Evolutionary conservation across 176 grass and related monocot species (phyloP).

Genomic region (Oryza officinalis): DNA sequence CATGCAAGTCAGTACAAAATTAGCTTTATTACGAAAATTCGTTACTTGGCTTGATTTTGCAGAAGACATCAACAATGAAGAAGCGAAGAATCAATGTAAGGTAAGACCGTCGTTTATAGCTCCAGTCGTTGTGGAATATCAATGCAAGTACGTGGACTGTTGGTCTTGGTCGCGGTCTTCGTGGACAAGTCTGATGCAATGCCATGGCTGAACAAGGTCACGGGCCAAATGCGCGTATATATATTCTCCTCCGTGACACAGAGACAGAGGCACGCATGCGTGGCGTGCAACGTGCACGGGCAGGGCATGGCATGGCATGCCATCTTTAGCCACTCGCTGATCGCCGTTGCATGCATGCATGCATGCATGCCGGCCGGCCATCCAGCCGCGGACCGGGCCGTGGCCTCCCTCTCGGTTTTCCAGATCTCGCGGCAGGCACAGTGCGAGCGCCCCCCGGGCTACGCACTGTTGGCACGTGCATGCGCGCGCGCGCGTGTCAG

Average conservation of each 20-base stretch:
- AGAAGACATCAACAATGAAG: not conserved
- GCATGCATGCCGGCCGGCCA: no score
- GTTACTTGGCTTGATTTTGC: not conserved
- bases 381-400: not conserved
- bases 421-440: constrained; percentile 14
- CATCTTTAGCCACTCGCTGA: no score
- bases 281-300: not conserved
- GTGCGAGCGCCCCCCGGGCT: not conserved
- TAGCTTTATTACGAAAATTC: not conserved
- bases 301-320: not conserved
- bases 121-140: not conserved
- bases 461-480: constrained; percentile 56
- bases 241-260: not conserved
- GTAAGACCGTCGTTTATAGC: not conserved
- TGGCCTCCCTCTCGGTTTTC: not conserved
- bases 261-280: not conserved
- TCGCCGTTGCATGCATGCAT: no score
- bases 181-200: not conserved
- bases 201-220: not conserved
- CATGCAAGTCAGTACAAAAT: not conserved
- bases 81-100: not conserved
- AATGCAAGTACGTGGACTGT: not conserved
- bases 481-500: not conserved
- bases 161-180: not conserved
- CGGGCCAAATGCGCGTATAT: not conserved